Base-by-base conservation (phyloP, 306 rosid species). In the Mimosa pudica region DNA sequence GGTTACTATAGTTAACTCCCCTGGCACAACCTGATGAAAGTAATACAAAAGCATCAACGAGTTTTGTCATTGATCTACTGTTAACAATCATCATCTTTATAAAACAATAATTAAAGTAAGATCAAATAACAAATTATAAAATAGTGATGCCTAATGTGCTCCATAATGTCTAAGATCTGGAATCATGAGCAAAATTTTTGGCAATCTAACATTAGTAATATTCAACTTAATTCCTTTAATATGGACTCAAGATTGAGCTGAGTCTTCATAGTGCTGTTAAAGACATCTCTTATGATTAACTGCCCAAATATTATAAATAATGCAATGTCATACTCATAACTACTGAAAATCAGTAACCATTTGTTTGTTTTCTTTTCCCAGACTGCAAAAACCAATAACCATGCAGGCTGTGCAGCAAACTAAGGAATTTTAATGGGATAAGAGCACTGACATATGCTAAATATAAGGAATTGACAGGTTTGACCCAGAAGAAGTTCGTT, bases 1-100 rank as follows among this genome's bases (percentile, higher is more conserved):
- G 11, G 97, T 95, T 46, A 95, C 92, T 78, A 91, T 80, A 80
- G 98, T 95, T 87, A 93, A 81, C 77, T 95, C 99, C 79, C 99
- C 99, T 0, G 97, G 98, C 63, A 95, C 97, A 65, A 95, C 92
- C 99, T 95, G 88, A 78, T 63, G 33, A 75, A 87, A 77, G 55
- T 76, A 66, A 76, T 62, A 30, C 69, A 14, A 52, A 54, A 33
- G 62, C 55, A 18, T 78, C 46, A 35, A 70, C 33, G 52, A 10
- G 38, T 30, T 61, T 30, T 11, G 30, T 61, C 14, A 30, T 61
- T 61, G 24, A 30, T 33, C 70, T 35, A 65, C 64, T 18, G 57
- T 45, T 18, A 68, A 61, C 69, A 71, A 52, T 4, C 17, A 80
- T 69, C 44, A 79, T 11, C 42, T 9, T 30, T 45, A 74, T 55